A percentile compares a stretch with the other conserved stretches of the same genome.
phyloP scores from a whole-genome alignment of 129 eudicot species.

The Escallonia rubra region DNA sequence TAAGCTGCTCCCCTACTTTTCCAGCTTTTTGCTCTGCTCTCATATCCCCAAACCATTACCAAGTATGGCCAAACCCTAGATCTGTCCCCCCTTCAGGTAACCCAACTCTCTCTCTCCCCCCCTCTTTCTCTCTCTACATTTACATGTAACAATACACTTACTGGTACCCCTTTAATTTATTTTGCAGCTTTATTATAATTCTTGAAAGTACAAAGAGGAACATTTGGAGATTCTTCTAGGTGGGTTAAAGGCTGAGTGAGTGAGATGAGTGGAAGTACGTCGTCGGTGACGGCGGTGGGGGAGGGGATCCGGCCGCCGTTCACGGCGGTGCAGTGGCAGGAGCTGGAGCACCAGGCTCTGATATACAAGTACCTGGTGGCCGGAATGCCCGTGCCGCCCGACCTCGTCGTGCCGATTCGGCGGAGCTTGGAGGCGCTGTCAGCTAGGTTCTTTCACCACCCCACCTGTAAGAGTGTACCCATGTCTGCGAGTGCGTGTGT shows the following conservation, averaged over 20 bases:
- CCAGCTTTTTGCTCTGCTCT: not conserved
- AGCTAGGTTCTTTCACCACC: slow-evolving; percentile 40
- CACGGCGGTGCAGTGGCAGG: slow-evolving; percentile 55
- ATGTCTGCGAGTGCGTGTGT: not conserved
- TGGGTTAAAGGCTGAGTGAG: not conserved
- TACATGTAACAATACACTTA: too few relatives aligned
- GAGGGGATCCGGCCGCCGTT: slow-evolving; percentile 35
- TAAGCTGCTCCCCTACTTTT: not conserved
- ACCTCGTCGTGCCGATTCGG: slow-evolving; percentile 47
- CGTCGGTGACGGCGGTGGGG: slow-evolving; percentile 14
- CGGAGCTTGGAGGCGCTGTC: slow-evolving; percentile 46
- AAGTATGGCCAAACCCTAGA: slow-evolving; percentile 60
- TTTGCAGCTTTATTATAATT: slow-evolving; percentile 7
- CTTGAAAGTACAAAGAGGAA: not conserved
- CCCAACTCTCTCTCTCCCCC: slow-evolving; percentile 1
- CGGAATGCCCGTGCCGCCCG: slow-evolving; percentile 50
- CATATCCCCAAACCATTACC: slow-evolving; percentile 8
- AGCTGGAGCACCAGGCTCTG: slow-evolving; percentile 63
- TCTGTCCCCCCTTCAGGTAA: slow-evolving; percentile 39
- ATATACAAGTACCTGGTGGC: slow-evolving; percentile 53
- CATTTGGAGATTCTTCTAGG: not conserved
- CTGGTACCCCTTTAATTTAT: too few relatives aligned
- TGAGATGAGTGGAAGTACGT: slow-evolving; percentile 15
- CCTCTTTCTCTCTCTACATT: not conserved
- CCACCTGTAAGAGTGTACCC: slow-evolving; percentile 28